Evolutionary conservation across 2,329 filamentous ascomycete genomes (phyloP), one percentile per base, ranked within the genome.

Genomic region (Exserohilum rostratum): DNA sequence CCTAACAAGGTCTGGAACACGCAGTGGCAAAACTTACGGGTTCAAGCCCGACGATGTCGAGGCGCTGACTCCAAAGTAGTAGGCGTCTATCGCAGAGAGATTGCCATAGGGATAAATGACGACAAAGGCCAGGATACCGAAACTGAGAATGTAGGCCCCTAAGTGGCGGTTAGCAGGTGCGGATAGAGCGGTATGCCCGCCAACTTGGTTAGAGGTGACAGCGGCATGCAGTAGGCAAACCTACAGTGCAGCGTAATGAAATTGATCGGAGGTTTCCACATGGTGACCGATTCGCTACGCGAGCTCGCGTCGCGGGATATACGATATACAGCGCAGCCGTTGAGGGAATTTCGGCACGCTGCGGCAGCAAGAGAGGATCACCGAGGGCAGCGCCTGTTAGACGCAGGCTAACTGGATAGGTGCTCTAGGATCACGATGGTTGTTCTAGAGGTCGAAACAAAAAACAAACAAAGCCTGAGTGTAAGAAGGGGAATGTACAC

Each of bases 1-100:
- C 13, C 7, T 3, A 20, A 11, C 9, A 13, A 5, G 11, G 5
- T 2, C 3, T 4, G n/a, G n/a, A 4, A 12, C 13, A 27, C 18
- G 13, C 13, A 27, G 0, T 12, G 18, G 15, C 15, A 9, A 6
- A 18, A 33, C 77, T 30, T 61, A 80, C 77, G 93, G 90, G 73
- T 99, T 99, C 58, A 99, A 79, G 0, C 95, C 95, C 58, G 92
- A 96, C 76, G 99, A 95, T 0, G 93, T 98, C 58, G 91, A 89
- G 52, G 90, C 82, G 46, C 95, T 93, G 49, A 86, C 87, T 13
- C 89, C 85, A 67, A 97, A 91, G 80, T 96, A 91, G 12, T 99
- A 83, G 2, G 92, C 87, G 79, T 99, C 93, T 64, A 95, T 90
- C 69, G 96, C 99, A 1, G 75, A 60, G 53, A 97, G 73, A 7